Base-by-base conservation (phyloP, 2,329 filamentous ascomycete genomes). In the Colletotrichum sp. region DNA sequence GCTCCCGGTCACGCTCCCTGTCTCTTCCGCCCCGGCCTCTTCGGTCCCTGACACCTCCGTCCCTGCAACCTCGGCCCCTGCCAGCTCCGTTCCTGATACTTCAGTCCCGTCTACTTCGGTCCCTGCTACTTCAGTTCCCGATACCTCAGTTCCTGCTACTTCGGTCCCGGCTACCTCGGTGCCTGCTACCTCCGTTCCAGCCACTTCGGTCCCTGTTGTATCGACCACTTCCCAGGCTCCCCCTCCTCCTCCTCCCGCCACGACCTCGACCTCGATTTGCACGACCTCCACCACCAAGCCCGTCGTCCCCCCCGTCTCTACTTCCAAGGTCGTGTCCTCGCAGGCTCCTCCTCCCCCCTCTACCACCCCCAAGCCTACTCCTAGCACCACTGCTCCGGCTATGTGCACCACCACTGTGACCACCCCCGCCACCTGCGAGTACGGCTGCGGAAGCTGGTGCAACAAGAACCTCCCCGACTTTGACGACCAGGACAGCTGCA, bases 381-480 rank as follows among this genome's bases (percentile, higher is more conserved):
- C 81, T 52, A 83, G 82, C 32, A 86, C 83, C 26, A 85, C 85
- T 18, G 82, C 81, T 32, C 81, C 82, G 52, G 80, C 85, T n/a
- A 81, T 89, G 68, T 91, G 90, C 82, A 89, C 87, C 12, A 83
- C 85, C 64, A 90, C 88, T 28, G 81, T 84, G 28, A 84, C 86
- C 13, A 81, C 86, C 28, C 86, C 88, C 12, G 82, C 88, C 64
- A 84, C 82, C 34, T 91, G 90, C 82, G 90, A 91, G 80, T 91
- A 90, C 82, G 84, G 87, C 78, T 88, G 88, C 77, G 90, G 90
- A 64, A 87, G 85, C 76, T 92, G 90, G 89, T 91, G 89, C 80
- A 86, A 86, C 48, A 85, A 84, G 62, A 85, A 88, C 16, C 81
- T 91, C 15, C 89, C 89, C 28, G 83, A 87, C 78, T 92, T 87